Conservation (phyloP, 371 early-diverging fungal species). For the Mucor indicus region DNA sequence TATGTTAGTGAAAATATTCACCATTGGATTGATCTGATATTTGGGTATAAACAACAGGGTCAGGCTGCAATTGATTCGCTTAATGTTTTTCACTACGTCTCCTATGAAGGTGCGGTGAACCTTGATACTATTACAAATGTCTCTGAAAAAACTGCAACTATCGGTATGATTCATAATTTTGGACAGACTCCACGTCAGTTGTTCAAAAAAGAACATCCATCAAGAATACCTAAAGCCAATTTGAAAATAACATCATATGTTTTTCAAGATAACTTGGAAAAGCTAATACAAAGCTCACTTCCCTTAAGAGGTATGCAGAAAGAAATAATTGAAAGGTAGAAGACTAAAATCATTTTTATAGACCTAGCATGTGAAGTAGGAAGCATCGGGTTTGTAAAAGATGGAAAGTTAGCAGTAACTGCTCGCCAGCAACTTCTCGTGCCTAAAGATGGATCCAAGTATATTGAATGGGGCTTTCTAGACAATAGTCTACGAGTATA, state of each 20-base stretch:
- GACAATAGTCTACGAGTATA: conserved; percentile 67
- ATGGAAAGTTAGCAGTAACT: conserved; percentile 47
- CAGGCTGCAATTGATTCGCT: conserved; percentile 75
- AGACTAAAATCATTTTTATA: too few species aligned
- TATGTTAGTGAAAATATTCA: conserved; percentile 82
- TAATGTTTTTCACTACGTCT: conserved; percentile 88
- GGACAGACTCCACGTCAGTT: conserved; percentile 91
- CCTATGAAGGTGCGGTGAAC: conserved; percentile 91
- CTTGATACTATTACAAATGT: conserved; percentile 88
- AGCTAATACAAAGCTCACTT: conserved; percentile 53
- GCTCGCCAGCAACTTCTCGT: conserved; percentile 51
- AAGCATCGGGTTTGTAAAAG: conserved; percentile 44
- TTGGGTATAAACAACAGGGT: conserved; percentile 88
- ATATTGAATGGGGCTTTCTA: conserved; percentile 74
- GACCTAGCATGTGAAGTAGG: conserved; percentile 56
- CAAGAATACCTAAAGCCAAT: conserved; percentile 34
- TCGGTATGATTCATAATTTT: conserved; percentile 93
- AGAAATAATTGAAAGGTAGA: too few species aligned
- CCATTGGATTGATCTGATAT: conserved; percentile 89
- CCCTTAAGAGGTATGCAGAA: conserved; percentile 55
- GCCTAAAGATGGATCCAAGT: conserved; percentile 55
- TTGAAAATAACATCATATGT: conserved; percentile 41
- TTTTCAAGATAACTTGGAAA: conserved; percentile 49
- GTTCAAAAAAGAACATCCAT: conserved; percentile 77
- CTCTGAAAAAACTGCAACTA: conserved; percentile 85